These are phyloP conservation scores for Cochliopodium minus DNA, from an alignment of 208 protist species.

Conservation along the genomic window DNA sequence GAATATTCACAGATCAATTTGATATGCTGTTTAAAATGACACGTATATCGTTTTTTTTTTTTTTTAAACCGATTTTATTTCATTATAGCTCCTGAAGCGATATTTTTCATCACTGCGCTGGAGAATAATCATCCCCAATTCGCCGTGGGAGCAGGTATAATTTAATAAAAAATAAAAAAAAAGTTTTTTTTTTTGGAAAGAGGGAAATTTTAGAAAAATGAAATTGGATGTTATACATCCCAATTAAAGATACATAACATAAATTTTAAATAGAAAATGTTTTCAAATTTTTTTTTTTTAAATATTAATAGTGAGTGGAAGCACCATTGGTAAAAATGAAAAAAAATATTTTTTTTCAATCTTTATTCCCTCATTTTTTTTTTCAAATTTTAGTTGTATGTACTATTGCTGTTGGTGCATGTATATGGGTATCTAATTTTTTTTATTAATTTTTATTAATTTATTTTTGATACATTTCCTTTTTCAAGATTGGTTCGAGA, in stretches of 20 bases:
- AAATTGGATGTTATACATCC: background rate
- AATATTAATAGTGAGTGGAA: slow-evolving; percentile 17
- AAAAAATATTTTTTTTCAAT: background rate
- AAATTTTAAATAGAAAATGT: background rate
- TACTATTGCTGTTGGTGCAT: slow-evolving; percentile 29
- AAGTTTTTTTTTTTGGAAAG: background rate
- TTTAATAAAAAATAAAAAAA: too few relatives aligned
- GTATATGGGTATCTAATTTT: slow-evolving; percentile 20
- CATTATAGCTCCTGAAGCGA: slow-evolving; percentile 27
- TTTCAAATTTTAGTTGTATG: slow-evolving; percentile 24
- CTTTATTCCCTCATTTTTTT: background rate
- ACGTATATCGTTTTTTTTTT: slow-evolving; percentile 6
- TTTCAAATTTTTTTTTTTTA: background rate
- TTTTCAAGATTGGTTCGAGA: too few relatives aligned
- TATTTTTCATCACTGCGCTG: slow-evolving; percentile 37
- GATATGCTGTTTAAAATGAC: too few relatives aligned
- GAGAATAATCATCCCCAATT: slow-evolving; percentile 23
- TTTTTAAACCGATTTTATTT: background rate
- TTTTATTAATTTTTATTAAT: too few relatives aligned
- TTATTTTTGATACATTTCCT: too few relatives aligned
- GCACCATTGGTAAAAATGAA: slow-evolving; percentile 17
- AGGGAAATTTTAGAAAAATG: background rate
- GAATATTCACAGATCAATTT: background rate
- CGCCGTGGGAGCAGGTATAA: slow-evolving; percentile 33
- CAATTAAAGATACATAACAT: background rate